Evolutionary conservation across 306 rosid species (phyloP).

Genomic region (Casuarina cunninghamiana): DNA sequence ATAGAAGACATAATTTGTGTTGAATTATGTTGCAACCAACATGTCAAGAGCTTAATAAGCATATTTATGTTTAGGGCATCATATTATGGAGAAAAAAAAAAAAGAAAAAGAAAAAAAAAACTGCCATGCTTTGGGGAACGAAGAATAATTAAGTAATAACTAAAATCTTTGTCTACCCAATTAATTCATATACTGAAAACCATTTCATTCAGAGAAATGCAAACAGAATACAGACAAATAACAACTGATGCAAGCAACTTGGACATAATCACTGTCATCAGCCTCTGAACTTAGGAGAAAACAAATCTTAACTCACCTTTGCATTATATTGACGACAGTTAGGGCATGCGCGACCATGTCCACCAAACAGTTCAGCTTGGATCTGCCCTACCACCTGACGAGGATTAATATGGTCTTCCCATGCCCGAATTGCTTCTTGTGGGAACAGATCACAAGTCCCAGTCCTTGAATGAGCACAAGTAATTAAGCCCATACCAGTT

Average conservation of each 20-base stretch:
- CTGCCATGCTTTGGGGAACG: too few species aligned
- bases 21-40: not conserved
- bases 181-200: not conserved
- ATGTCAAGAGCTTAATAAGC: not conserved
- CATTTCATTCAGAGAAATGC: not conserved
- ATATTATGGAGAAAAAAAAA: not conserved
- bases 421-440: slow-evolving; percentile 50
- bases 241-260: slow-evolving; percentile 3
- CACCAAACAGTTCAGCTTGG: slow-evolving; percentile 53
- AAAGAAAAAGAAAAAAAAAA: too few species aligned
- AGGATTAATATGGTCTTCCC: slow-evolving; percentile 67
- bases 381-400: slow-evolving; percentile 64
- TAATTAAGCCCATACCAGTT: slow-evolving; percentile 23
- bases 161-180: slow-evolving; percentile 21
- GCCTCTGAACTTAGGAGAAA: not conserved
- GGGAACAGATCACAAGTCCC: slow-evolving; percentile 80
- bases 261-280: not conserved
- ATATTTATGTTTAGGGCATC: not conserved
- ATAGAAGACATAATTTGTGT: not conserved
- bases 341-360: slow-evolving; percentile 55
- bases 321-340: slow-evolving; percentile 82
- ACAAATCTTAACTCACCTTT: slow-evolving; percentile 58
- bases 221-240: not conserved
- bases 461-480: slow-evolving; percentile 43
- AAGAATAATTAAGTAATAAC: too few species aligned